Base-by-base conservation (phyloP, 31 red algal species). In the Asparagopsis taxiformis region DNA sequence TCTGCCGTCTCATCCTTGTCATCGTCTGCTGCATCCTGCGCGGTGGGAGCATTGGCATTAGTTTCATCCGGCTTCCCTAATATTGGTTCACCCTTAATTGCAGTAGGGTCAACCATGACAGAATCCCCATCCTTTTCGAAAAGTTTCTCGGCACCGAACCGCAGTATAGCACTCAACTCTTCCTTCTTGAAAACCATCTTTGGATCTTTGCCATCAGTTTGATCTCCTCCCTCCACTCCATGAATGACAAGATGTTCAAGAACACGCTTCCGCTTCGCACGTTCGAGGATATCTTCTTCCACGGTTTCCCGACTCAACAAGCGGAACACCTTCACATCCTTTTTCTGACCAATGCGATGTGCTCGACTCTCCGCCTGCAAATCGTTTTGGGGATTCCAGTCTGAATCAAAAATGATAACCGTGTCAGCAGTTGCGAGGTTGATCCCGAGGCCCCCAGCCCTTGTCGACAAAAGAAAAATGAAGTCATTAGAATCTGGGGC, bases 371-470 rank as follows among this genome's bases (percentile, higher is more conserved):
- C 81, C 2, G 94, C 94, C 64, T 97, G 94, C 34, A 92, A 67
- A 51, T 97, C 94, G 38, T 88, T 93, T 53, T 88, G 81, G 36
- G 94, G 94, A 44, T 97, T 97, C 89, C 94, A 97, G 69, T 97
- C 89, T 10, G 79, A 86, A 55, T 97, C 94, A 60, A 85, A 97
- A 22, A 97, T 89, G 28, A 97, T 90, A 3, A 97, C 94, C 13
- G 82, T 91, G 37, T 97, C 87, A 3, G 94, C 94, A 36, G 89
- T 93, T 0, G 74, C 81, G 3, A 97, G 71, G 70, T 97, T 97
- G 68, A 97, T 92, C 11, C 94, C 94, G 4, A 97, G 52, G 1
- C 88, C 89, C n/a, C 94, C 94, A 23, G 94, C 94, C 10, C 94
- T 51, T 36, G 94, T 97, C 23, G 89, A 93, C n/a, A 97, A 59